A percentile compares a stretch with the other conserved stretches of the same genome.
phyloP scores from a whole-genome alignment of 306 rosid species.

The Prunus davidiana region DNA sequence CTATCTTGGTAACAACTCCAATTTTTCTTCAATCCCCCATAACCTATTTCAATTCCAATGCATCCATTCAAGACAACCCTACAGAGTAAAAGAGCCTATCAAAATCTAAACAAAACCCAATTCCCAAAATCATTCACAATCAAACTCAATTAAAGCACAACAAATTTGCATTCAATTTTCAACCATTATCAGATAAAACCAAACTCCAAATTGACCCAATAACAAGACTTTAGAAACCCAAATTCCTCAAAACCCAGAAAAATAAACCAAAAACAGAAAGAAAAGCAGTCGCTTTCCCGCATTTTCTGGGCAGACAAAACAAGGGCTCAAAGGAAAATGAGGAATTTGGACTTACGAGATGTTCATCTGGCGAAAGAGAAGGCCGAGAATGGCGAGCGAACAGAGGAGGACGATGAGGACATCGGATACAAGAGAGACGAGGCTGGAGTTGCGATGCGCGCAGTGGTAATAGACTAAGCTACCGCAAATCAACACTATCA shows the following conservation, averaged over 20 bases:
- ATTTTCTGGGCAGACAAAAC: background rate
- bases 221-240: background rate
- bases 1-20: background rate
- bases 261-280: background rate
- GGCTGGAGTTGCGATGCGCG: constrained; percentile 60
- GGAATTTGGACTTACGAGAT: constrained; percentile 36
- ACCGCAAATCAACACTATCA: constrained; percentile 56
- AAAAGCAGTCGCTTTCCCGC: background rate
- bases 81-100: background rate
- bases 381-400: constrained; percentile 95
- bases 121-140: background rate
- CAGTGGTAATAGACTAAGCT: constrained; percentile 82
- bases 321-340: background rate
- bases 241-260: constrained; percentile 3
- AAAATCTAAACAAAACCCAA: background rate
- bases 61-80: background rate
- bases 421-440: constrained; percentile 76
- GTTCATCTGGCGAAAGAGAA: constrained; percentile 82
- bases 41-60: background rate
- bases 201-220: background rate
- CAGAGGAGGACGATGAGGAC: constrained; percentile 91
- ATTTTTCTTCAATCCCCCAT: background rate
- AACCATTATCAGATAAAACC: background rate
- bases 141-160: background rate
- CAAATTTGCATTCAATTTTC: background rate